Evolutionary conservation across 1,284 basidiomycete genomes (phyloP).

Genomic region (Rhodotorula glutinis): DNA sequence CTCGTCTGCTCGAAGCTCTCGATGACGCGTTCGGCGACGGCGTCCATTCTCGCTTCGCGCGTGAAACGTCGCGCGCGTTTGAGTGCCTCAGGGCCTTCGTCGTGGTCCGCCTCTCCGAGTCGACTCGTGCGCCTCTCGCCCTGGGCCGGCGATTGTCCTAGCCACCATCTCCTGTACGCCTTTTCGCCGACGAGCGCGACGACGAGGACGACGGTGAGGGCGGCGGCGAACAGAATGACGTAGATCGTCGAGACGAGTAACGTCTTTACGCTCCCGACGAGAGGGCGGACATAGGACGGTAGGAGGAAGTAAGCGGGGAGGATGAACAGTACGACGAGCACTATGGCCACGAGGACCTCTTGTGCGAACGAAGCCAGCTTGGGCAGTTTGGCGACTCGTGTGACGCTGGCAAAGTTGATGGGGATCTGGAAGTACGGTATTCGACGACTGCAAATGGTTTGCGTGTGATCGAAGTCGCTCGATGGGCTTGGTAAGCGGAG

Average conservation of each 20-base stretch:
- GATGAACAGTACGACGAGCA: neutral
- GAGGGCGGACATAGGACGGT: constrained; percentile 6
- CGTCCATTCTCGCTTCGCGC: constrained; percentile 16
- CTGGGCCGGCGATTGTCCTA: neutral
- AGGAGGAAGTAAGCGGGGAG: constrained; percentile 20
- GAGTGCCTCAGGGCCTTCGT: constrained; percentile 1
- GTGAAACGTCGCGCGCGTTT: constrained; percentile 6
- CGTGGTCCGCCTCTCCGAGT: neutral
- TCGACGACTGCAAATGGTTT: too few species aligned
- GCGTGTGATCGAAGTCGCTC: too few species aligned
- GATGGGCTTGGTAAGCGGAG: too few species aligned
- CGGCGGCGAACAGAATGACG: neutral
- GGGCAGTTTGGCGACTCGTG: neutral
- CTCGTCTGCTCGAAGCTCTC: constrained; percentile 20
- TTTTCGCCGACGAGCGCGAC: constrained; percentile 22
- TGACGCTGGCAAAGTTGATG: neutral
- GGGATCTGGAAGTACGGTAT: neutral
- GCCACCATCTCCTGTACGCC: constrained; percentile 12
- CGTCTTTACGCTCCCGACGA: neutral
- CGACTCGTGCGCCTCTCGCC: too few species aligned
- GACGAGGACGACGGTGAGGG: constrained; percentile 5
- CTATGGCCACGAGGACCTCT: neutral
- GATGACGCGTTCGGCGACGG: constrained; percentile 24
- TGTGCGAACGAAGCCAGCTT: neutral
- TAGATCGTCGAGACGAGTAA: constrained; percentile 12